Evolutionary conservation across 768 basidiomycete species (phyloP).

Genomic region (Suillus ampliporus): DNA sequence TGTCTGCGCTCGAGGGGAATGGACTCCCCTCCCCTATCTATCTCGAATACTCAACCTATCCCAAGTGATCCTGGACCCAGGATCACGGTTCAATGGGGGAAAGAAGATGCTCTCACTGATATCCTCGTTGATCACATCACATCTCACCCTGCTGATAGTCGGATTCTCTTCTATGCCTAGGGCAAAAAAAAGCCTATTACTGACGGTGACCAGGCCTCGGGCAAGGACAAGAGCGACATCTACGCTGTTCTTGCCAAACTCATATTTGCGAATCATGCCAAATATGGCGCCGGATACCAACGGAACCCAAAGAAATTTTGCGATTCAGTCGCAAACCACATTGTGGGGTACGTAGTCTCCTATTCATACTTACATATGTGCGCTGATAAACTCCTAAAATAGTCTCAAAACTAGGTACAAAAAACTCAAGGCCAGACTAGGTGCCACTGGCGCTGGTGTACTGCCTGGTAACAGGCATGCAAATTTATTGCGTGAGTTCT

Average conservation of each 20-base stretch:
- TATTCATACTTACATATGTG: neutral
- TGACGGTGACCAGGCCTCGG: neutral
- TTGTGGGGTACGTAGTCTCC: neutral
- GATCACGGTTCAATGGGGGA: neutral
- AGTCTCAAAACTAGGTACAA: neutral
- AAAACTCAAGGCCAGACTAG: neutral
- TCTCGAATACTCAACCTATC: too few relatives aligned
- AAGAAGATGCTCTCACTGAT: neutral
- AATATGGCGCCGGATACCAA: neutral
- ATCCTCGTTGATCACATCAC: neutral
- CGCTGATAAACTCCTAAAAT: neutral
- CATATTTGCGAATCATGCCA: neutral
- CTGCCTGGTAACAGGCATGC: neutral
- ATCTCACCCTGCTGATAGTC: neutral
- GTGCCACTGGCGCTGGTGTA: slow-evolving; percentile 1
- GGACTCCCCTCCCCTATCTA: too few relatives aligned
- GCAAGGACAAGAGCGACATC: neutral
- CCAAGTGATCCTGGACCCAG: neutral
- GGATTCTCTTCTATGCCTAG: neutral
- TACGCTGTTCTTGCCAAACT: neutral
- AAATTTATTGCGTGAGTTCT: neutral
- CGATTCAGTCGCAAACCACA: neutral
- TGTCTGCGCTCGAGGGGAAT: too few relatives aligned
- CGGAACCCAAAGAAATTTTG: neutral
- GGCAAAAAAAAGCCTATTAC: neutral